These are phyloP conservation scores for Pythium scleroteichum DNA, from an alignment of 352 stramenopile species.

Conservation along the genomic window DNA sequence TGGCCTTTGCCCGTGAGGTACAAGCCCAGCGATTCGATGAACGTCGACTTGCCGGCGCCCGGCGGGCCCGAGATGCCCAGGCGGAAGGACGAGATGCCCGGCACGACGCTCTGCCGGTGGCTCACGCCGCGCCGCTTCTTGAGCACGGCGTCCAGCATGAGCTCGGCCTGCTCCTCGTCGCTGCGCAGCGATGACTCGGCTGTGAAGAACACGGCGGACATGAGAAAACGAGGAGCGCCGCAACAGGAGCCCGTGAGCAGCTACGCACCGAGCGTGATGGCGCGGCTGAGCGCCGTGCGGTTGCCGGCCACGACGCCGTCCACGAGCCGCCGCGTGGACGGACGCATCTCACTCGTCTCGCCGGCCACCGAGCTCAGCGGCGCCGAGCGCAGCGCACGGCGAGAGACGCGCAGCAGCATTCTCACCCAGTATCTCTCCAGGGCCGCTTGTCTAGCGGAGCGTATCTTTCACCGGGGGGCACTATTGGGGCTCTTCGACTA, in stretches of 20 bases:
- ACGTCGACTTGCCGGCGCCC: slow-evolving; percentile 96
- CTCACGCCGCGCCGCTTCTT: slow-evolving; percentile 48
- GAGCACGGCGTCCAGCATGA: slow-evolving; percentile 86
- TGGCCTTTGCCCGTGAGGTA: slow-evolving; percentile 80
- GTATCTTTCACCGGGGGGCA: neutral
- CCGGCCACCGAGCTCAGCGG: neutral
- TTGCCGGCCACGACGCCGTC: slow-evolving; percentile 58
- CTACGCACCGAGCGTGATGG: slow-evolving; percentile 63
- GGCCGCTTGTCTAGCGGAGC: neutral
- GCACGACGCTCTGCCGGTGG: slow-evolving; percentile 28
- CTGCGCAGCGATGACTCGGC: slow-evolving; percentile 78
- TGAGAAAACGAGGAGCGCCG: no score
- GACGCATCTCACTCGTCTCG: slow-evolving; percentile 16
- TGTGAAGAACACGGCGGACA: slow-evolving; percentile 8
- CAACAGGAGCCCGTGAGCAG: no score
- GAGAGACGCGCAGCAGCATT: neutral
- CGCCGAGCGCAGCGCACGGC: neutral
- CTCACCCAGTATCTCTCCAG: no score
- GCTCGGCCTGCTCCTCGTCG: slow-evolving; percentile 81
- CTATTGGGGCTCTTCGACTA: neutral
- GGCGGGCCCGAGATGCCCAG: slow-evolving; percentile 91
- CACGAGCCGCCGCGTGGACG: slow-evolving; percentile 49
- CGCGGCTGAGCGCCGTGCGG: slow-evolving; percentile 65
- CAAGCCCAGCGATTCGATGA: slow-evolving; percentile 95
- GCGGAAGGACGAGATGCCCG: slow-evolving; percentile 64